phyloP scores from a whole-genome alignment of 768 basidiomycete species.

The Naganishia friedmannii region DNA sequence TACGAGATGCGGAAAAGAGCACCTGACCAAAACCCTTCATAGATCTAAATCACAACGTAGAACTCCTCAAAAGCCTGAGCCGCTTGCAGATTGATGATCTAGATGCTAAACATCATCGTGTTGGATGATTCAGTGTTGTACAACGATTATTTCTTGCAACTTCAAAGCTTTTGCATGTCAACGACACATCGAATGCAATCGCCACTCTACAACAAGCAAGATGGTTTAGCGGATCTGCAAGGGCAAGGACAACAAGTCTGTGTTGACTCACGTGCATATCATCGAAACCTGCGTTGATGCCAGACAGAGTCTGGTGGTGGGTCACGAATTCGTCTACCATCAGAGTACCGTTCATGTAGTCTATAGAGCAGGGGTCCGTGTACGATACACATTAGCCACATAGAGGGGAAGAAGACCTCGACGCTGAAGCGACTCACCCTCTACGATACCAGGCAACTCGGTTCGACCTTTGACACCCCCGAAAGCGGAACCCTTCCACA shows the following conservation, averaged over 20 bases:
- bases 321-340: slow-evolving; percentile 92
- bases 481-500: slow-evolving; percentile 90
- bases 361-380: slow-evolving; percentile 31
- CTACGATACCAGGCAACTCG: slow-evolving; percentile 87
- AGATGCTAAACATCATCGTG: neutral
- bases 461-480: slow-evolving; percentile 98
- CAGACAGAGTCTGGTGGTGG: slow-evolving; percentile 68
- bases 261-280: slow-evolving; percentile 85
- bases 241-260: neutral
- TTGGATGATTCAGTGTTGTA: neutral
- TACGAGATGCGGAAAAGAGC: too few species aligned
- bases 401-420: neutral
- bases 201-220: slow-evolving; percentile 59
- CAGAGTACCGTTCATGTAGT: slow-evolving; percentile 51
- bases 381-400: slow-evolving; percentile 2
- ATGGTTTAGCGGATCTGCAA: neutral
- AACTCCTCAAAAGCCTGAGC: neutral
- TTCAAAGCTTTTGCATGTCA: slow-evolving; percentile 62
- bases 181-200: slow-evolving; percentile 94
- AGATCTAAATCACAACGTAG: neutral
- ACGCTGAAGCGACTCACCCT: slow-evolving; percentile 59
- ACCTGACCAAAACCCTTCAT: too few species aligned
- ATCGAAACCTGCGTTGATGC: slow-evolving; percentile 83
- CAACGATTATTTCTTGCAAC: slow-evolving; percentile 3
- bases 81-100: neutral